Evolutionary conservation across 345 rosid species (phyloP).

Genomic region (Mercurialis annua): DNA sequence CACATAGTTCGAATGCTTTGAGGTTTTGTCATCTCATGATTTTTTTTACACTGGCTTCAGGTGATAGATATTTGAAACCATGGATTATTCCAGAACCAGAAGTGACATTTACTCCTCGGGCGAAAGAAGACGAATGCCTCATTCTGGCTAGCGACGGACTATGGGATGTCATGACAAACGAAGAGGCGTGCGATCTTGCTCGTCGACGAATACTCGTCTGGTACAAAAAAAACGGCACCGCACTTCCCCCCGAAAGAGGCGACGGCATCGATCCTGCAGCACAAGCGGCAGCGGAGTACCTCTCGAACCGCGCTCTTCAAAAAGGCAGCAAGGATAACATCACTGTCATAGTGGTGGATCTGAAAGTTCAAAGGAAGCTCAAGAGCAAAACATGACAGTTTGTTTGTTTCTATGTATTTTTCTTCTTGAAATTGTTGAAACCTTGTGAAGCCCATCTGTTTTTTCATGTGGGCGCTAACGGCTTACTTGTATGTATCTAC

Average conservation of each 20-base stretch:
- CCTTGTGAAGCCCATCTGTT: conserved; percentile 32
- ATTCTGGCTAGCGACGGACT: conserved; percentile 87
- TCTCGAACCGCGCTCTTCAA: conserved; percentile 70
- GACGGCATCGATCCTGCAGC: conserved; percentile 69
- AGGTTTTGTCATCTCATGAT: too few relatives aligned
- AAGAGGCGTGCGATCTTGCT: conserved; percentile 90
- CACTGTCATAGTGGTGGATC: conserved; percentile 74
- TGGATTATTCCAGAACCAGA: conserved; percentile 96
- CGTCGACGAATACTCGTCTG: conserved; percentile 74
- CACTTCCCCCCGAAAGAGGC: conserved; percentile 45
- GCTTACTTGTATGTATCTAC: conserved; percentile 23
- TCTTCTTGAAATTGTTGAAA: too few relatives aligned
- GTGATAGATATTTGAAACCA: conserved; percentile 92
- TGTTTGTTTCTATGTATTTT: too few relatives aligned
- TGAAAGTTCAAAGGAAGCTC: conserved; percentile 91
- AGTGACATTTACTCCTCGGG: conserved; percentile 73
- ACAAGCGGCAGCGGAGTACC: conserved; percentile 88
- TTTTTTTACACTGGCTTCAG: conserved; percentile 45
- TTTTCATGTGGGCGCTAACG: conserved; percentile 32
- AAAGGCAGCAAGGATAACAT: conserved; percentile 94
- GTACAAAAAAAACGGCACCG: conserved; percentile 74
- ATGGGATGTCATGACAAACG: conserved; percentile 94
- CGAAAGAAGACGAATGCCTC: conserved; percentile 89
- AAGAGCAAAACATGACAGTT: conserved; percentile 55
- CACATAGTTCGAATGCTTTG: too few relatives aligned